Evolutionary conservation across 2,329 filamentous ascomycete species (phyloP).

Genomic region (Hymenoscyphus repandus): DNA sequence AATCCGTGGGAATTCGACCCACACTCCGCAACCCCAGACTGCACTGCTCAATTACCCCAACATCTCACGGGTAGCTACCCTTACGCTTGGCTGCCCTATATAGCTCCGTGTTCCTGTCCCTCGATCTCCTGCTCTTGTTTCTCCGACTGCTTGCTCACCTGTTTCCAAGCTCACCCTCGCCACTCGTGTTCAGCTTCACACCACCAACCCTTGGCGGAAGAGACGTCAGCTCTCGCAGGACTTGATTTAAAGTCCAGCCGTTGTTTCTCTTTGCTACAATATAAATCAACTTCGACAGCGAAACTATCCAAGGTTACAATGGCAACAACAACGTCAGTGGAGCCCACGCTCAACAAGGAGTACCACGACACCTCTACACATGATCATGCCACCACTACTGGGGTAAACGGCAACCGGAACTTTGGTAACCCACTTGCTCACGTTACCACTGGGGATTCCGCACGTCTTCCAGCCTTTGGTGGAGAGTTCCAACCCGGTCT

Average conservation of each 20-base stretch:
- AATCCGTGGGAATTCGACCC: neutral
- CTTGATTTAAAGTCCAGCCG: neutral
- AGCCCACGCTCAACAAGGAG: neutral
- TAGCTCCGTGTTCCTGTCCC: neutral
- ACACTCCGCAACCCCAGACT: neutral
- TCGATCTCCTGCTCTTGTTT: neutral
- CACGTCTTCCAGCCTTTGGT: slow-evolving; percentile 47
- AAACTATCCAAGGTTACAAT: neutral
- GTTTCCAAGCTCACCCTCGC: too few relatives aligned
- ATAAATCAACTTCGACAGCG: neutral
- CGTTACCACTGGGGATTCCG: slow-evolving; percentile 37
- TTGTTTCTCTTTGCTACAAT: neutral
- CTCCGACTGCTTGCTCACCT: too few relatives aligned
- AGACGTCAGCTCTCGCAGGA: too few relatives aligned
- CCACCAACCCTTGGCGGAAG: too few relatives aligned
- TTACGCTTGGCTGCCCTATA: neutral
- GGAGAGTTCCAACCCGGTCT: slow-evolving; percentile 56
- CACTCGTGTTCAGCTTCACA: too few relatives aligned
- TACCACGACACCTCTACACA: neutral
- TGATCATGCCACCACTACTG: neutral
- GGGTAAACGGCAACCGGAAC: neutral
- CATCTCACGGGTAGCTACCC: neutral
- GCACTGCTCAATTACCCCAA: neutral
- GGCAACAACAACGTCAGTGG: neutral
- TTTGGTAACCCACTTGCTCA: slow-evolving; percentile 42